A percentile compares a stretch with the other conserved stretches of the same genome.
These are phyloP conservation scores for Irpex sp. DNA, from an alignment of 1,284 basidiomycete species.

Conservation along the genomic window DNA sequence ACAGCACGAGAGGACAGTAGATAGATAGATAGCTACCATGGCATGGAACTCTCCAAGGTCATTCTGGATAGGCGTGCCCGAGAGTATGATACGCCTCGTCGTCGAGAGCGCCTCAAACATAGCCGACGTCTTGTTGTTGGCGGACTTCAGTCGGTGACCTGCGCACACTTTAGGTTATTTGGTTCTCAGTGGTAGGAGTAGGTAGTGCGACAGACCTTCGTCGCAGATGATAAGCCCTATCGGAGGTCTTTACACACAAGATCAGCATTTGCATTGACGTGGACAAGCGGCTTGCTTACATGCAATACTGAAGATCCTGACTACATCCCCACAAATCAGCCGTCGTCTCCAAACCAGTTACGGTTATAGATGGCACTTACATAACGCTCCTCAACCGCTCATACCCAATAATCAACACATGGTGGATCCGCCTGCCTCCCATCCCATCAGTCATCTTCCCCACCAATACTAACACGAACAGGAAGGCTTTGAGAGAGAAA, in stretches of 20 bases:
- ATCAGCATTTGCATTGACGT: too few relatives aligned
- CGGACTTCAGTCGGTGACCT: slow-evolving; percentile 94
- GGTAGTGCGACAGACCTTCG: slow-evolving; percentile 54
- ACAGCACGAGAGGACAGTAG: slow-evolving; percentile 13
- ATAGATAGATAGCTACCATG: slow-evolving; percentile 54
- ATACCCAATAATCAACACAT: slow-evolving; percentile 94
- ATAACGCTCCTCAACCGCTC: slow-evolving; percentile 83
- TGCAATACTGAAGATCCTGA: slow-evolving; percentile 56
- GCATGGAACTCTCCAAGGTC: slow-evolving; percentile 93
- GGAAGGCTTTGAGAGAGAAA: neutral
- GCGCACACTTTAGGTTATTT: neutral
- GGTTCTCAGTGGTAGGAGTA: too few relatives aligned
- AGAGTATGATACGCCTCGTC: slow-evolving; percentile 78
- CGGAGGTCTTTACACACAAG: slow-evolving; percentile 52
- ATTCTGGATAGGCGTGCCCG: slow-evolving; percentile 97
- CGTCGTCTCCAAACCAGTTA: neutral
- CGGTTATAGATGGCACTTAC: slow-evolving; percentile 32
- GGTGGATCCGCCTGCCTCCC: slow-evolving; percentile 55
- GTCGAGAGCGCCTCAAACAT: slow-evolving; percentile 84
- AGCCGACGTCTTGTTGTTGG: slow-evolving; percentile 85
- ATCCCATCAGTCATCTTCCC: neutral
- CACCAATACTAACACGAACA: neutral
- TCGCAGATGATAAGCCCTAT: slow-evolving; percentile 95
- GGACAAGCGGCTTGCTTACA: slow-evolving; percentile 26
- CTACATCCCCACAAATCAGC: slow-evolving; percentile 27